A percentile compares a stretch with the other conserved stretches of the same genome.
Evolutionary conservation across 2,329 filamentous ascomycete species (phyloP).

Genomic region (Aphanocladium album): DNA sequence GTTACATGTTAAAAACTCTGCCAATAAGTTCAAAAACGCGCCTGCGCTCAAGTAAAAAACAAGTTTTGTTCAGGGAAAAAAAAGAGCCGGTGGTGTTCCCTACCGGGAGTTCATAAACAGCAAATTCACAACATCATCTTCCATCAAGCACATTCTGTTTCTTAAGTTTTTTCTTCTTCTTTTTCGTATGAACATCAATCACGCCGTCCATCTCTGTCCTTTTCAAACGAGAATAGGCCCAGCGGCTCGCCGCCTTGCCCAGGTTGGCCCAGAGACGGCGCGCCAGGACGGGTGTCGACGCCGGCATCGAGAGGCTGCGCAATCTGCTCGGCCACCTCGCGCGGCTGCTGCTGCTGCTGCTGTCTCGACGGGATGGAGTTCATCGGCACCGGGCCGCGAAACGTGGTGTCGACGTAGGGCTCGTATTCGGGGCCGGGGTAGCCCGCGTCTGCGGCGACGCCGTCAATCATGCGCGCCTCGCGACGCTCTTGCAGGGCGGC

Average conservation of each 20-base stretch:
- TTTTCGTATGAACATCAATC: background rate
- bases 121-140: background rate
- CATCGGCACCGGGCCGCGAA: slow-evolving; percentile 49
- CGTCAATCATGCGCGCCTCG: slow-evolving; percentile 63
- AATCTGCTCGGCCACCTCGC: slow-evolving; percentile 60
- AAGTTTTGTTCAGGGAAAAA: background rate
- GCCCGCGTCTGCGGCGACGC: slow-evolving; percentile 54
- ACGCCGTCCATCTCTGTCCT: slow-evolving; percentile 27
- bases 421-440: slow-evolving; percentile 47
- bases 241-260: slow-evolving; percentile 41
- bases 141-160: background rate
- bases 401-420: slow-evolving; percentile 60
- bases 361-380: slow-evolving; percentile 18
- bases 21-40: background rate
- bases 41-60: background rate
- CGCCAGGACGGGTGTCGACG: slow-evolving; percentile 37
- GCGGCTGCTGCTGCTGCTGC: slow-evolving; percentile 18
- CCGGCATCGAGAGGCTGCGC: slow-evolving; percentile 53
- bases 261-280: slow-evolving; percentile 34
- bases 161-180: background rate
- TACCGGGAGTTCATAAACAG: background rate
- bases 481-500: slow-evolving; percentile 46
- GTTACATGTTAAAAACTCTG: too few species aligned
- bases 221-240: slow-evolving; percentile 59
- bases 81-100: background rate